Evolutionary conservation across 2,329 filamentous ascomycete genomes (phyloP).

Genomic region (Aspergillus fijiensis): DNA sequence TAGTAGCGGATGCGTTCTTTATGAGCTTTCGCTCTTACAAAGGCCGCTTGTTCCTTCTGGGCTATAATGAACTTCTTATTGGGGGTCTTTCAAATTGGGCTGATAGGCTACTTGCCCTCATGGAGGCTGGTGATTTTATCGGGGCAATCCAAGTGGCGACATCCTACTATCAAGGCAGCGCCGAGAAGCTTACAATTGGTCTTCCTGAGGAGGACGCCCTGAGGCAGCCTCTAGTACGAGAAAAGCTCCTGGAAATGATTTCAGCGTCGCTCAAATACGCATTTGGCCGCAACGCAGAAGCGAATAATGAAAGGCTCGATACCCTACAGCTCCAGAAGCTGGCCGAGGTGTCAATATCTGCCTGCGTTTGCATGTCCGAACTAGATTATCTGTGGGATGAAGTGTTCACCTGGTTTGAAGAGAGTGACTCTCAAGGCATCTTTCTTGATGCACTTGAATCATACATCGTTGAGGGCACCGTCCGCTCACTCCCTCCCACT

Average conservation of each 20-base stretch:
- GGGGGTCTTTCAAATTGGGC: constrained; percentile 96
- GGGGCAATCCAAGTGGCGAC: constrained; percentile 87
- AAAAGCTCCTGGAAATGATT: constrained; percentile 92
- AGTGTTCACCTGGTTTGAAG: constrained; percentile 86
- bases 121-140: constrained; percentile 96
- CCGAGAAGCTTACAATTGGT: constrained; percentile 92
- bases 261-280: constrained; percentile 86
- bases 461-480: constrained; percentile 75
- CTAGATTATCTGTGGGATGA: constrained; percentile 86
- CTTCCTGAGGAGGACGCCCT: constrained; percentile 77
- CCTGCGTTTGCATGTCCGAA: constrained; percentile 75
- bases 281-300: constrained; percentile 64
- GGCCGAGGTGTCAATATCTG: constrained; percentile 77
- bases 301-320: constrained; percentile 51
- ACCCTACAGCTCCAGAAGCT: constrained; percentile 70
- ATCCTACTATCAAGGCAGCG: constrained; percentile 84
- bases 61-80: constrained; percentile 90
- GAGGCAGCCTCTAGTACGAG: constrained; percentile 77
- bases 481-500: constrained; percentile 73
- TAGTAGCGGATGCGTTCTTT: constrained; percentile 94
- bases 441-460: constrained; percentile 89
- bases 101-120: constrained; percentile 84
- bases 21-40: constrained; percentile 98
- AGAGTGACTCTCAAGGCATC: constrained; percentile 67
- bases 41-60: constrained; percentile 83